Conservation (phyloP, 2,329 filamentous ascomycete genomes). For the Chrysoporthe deuterocubensis region DNA sequence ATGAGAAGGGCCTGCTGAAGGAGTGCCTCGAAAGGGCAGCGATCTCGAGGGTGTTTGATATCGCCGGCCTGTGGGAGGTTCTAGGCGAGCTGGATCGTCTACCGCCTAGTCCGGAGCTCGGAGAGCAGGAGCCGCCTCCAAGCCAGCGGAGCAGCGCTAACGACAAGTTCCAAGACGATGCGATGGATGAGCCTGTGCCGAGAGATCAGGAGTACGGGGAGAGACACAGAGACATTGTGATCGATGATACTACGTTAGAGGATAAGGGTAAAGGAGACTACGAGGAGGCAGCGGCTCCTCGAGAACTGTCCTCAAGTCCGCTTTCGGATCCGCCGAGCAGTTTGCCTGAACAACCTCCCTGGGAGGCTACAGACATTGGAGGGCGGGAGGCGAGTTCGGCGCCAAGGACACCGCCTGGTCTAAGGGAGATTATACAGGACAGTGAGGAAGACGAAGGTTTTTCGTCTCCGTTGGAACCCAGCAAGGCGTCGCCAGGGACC, state of each 20-base stretch:
- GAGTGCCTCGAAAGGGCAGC: constrained; percentile 53
- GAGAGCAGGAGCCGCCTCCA: constrained; percentile 4
- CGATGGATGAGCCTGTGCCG: neutral
- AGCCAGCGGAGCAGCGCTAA: constrained; percentile 1
- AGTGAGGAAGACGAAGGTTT: constrained; percentile 46
- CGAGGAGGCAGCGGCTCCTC: neutral
- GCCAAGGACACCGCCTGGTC: constrained; percentile 9
- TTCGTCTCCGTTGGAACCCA: constrained; percentile 25
- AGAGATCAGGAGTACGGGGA: neutral
- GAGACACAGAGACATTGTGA: neutral
- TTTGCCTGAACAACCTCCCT: constrained; percentile 14
- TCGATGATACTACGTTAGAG: no score
- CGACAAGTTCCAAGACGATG: neutral
- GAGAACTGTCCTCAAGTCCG: constrained; percentile 10
- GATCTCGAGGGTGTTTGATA: constrained; percentile 61
- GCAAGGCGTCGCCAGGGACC: neutral
- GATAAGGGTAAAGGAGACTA: neutral
- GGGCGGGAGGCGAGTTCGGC: constrained; percentile 19
- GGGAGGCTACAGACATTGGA: constrained; percentile 17
- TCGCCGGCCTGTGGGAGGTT: constrained; percentile 62
- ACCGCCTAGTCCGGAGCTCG: neutral
- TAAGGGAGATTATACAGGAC: constrained; percentile 40
- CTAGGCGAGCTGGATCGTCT: constrained; percentile 52
- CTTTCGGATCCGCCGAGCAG: constrained; percentile 26
- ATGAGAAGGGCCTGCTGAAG: constrained; percentile 34